Evolutionary conservation across 2,329 filamentous ascomycete species (phyloP), one percentile per base, ranked within the genome.

Genomic region (Aspergillus ruber): DNA sequence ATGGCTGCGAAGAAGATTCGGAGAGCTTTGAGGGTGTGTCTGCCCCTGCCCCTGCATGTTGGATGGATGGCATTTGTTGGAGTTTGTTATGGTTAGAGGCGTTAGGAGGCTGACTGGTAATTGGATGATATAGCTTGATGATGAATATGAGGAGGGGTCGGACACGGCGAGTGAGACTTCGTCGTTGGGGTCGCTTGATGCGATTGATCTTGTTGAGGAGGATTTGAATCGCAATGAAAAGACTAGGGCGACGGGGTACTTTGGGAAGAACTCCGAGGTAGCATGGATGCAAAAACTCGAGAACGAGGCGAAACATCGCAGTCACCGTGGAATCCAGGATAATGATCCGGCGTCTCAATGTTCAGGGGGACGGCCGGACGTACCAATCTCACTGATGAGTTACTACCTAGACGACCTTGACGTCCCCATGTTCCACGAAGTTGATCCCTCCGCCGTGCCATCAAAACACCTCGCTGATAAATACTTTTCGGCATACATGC

Each of bases 221-320:
- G 71, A 74, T 47, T 54, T 72, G 42, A 67, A 70, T 21, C 62
- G 64, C 15, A 61, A 56, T 13, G 65, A 67, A 27, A 58, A 59
- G 13, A 60, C 64, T 6, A 57, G 66, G 25, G 62, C 65, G 2
- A 64, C 63, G 2, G 68, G 70, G 0, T 74, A 66, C 48, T 67
- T 68, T 50, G 71, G 71, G 12, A 73, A 73, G 49, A 71, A 66
- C 42, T 74, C 70, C 0, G 70, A 73, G 33, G 54, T 71, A 25
- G 62, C 64, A 2, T 74, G 71, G 71, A 62, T 73, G 48, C 69
- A 70, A 41, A 62, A 61, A 17, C 47, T 73, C 9, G 63, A 61
- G 2, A 57, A 66, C 44, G 59, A 60, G 43, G 48, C 60, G 5
- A 49, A 63, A 50, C 46, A 54, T 41, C 56, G 59, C 36, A 47